A percentile compares a stretch with the other conserved stretches of the same genome.
phyloP scores from a whole-genome alignment of 2,329 filamentous ascomycete genomes.

The Aspergillus luchuensis region DNA sequence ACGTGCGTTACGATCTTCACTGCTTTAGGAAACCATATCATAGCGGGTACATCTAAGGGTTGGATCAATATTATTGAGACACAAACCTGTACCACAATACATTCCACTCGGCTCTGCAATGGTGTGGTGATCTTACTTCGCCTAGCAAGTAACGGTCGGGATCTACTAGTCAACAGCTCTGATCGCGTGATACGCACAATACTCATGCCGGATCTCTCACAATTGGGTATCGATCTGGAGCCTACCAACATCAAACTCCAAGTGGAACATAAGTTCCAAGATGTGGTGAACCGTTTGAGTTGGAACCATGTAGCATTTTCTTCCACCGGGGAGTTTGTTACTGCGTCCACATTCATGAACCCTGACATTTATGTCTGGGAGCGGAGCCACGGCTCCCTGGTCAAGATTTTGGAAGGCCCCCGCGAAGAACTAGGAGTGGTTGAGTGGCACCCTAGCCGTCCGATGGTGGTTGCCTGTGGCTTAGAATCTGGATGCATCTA shows the following conservation, averaged over 20 bases:
- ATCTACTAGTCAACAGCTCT: slow-evolving; percentile 88
- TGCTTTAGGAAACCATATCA: slow-evolving; percentile 79
- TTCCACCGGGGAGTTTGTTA: slow-evolving; percentile 91
- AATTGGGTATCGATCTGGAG: slow-evolving; percentile 63
- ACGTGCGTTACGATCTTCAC: slow-evolving; percentile 93
- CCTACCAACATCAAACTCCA: slow-evolving; percentile 84
- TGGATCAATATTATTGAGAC: slow-evolving; percentile 95
- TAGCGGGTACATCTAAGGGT: slow-evolving; percentile 91
- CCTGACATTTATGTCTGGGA: slow-evolving; percentile 99
- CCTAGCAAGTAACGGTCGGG: slow-evolving; percentile 78
- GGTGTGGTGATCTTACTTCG: slow-evolving; percentile 87
- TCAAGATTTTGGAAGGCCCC: slow-evolving; percentile 94
- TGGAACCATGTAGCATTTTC: slow-evolving; percentile 99
- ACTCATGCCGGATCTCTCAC: slow-evolving; percentile 73
- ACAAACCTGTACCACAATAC: slow-evolving; percentile 76
- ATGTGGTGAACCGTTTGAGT: slow-evolving; percentile 88
- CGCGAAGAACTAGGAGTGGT: slow-evolving; percentile 96
- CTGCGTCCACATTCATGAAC: slow-evolving; percentile 96
- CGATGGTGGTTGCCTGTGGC: slow-evolving; percentile 86
- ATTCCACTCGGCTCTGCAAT: slow-evolving; percentile 83
- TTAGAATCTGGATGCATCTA: slow-evolving; percentile 92
- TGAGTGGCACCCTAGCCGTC: slow-evolving; percentile 91
- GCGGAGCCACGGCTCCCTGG: slow-evolving; percentile 84
- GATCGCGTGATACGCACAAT: slow-evolving; percentile 95
- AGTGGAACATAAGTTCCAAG: slow-evolving; percentile 96